Evolutionary conservation across 768 basidiomycete genomes (phyloP), one percentile per base, ranked within the genome.

Genomic region (Hygrophorus russula): DNA sequence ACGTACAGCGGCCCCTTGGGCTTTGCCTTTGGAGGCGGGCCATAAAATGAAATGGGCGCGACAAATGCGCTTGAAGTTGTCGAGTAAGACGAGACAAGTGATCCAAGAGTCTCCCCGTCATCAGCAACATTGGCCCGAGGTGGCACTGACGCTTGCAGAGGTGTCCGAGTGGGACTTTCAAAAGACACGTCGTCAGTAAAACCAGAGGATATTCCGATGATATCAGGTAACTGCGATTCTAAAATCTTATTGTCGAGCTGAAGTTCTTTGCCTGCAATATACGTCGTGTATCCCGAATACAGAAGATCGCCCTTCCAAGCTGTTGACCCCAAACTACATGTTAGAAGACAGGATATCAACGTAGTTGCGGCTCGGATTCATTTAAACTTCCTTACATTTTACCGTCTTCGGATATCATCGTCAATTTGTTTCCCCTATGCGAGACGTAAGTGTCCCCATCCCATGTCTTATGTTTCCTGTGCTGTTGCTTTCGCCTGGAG

Each of bases 381-480:
- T n/a, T 7, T 19, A 49, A 32, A 13, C 18, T 10, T 46, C 53
- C 72, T 47, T 56, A 88, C 86, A 78, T 58, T 63, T 79, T 76
- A 2, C 87, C 87, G 43, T 73, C 70, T 53, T 85, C 82, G 2
- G 80, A 75, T 32, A 84, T 60, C 65, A 87, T 71, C 1, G 68
- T 70, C 15, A 85, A 55, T 46, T 71, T 74, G 10, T 68, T 68
- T 15, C 64, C 68, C 28, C 60, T 56, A 30, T 68, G 64, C 24
- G 75, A 73, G 18, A 83, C 65, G 58, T 72, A 82, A 6, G 71
- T 78, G 48, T 81, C 86, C 2, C 81, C 87, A 45, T 91, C 88
- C 89, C 91, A 92, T 0, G 80, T 84, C 55, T 85, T 84, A 51
- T 88, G 74, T 60, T 91, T 91, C 65, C 71, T 85, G 4, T 61